Evolutionary conservation across 2,329 filamentous ascomycete species (phyloP).

Genomic region (Chaetomium strumarium): DNA sequence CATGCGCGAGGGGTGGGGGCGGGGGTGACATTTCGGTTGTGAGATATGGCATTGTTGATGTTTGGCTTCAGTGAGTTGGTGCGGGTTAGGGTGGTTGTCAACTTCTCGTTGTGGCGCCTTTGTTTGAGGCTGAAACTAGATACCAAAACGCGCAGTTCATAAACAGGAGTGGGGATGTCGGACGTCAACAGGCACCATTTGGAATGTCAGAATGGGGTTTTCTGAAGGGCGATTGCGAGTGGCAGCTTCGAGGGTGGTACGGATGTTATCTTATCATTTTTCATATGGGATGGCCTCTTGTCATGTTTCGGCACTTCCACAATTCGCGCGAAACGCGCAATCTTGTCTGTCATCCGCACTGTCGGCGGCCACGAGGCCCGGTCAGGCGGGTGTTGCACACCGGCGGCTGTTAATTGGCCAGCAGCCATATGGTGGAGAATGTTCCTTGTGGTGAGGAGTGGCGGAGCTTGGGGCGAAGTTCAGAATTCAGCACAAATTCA

Average conservation of each 20-base stretch:
- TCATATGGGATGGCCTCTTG: not conserved
- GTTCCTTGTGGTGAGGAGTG: not conserved
- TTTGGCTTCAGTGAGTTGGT: not conserved
- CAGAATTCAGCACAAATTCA: not conserved
- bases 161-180: not conserved
- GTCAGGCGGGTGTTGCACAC: constrained; percentile 5
- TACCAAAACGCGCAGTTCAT: too few species aligned
- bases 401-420: constrained; percentile 1
- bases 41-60: not conserved
- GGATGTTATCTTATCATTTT: not conserved
- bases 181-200: not conserved
- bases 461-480: constrained; percentile 8
- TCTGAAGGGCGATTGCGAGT: not conserved
- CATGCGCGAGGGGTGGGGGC: constrained; percentile 74
- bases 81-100: too few species aligned
- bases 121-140: not conserved
- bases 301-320: not conserved
- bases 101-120: too few species aligned
- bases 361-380: not conserved
- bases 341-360: not conserved
- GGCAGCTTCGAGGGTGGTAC: not conserved
- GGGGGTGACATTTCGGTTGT: constrained; percentile 60
- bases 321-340: constrained; percentile 2
- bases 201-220: not conserved
- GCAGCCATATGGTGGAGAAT: not conserved